Evolutionary conservation across 345 rosid genomes (phyloP), one percentile per base, ranked within the genome.

Genomic region (Acer negundo): DNA sequence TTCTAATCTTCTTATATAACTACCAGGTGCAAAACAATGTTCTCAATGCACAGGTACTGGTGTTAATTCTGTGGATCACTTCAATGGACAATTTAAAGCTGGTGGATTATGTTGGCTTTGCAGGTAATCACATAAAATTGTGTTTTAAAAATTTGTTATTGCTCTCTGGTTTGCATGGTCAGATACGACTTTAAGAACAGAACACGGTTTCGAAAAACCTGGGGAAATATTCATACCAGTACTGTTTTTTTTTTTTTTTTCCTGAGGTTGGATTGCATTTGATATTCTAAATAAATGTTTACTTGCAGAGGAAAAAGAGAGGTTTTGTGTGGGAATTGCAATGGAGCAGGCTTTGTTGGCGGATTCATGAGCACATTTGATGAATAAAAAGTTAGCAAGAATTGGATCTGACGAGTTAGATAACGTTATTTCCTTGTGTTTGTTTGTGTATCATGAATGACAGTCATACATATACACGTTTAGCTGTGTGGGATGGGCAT

Each of bases 321-420:
- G 16, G 86, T 92, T 26, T 77, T 94, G 78, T 94, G 98, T 79
- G 98, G 98, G 35, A 86, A 79, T 0, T 94, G 98, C 81, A 92
- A 95, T 70, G 99, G 99, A 84, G 99, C 99, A 55, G 99, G 98
- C 76, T 95, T 93, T 82, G 2, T 93, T 5, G 99, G 99, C 72
- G 99, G 99, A 74, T 90, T 93, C 89, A 85, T 95, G 90, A 95
- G 98, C 88, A 86, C 98, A 65, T 70, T 80, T 1, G 98, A 92
- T 75, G 89, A 82, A 4, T 75, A 55, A 55, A 10, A 56, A 12
- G 23, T 35, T 59, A 35, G 15, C 7, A 9, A 35, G 35, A n/a
- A 12, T 28, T 31, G 77, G 53, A 38, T 62, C 46, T 62, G 23
- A 4, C 63, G 15, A 38, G 75, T 20, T 53, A 7, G n/a, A 40